Evolutionary conservation across 176 grass and related monocot species (phyloP), one percentile per base, ranked within the genome.

Genomic region (Oryza meyeriana): DNA sequence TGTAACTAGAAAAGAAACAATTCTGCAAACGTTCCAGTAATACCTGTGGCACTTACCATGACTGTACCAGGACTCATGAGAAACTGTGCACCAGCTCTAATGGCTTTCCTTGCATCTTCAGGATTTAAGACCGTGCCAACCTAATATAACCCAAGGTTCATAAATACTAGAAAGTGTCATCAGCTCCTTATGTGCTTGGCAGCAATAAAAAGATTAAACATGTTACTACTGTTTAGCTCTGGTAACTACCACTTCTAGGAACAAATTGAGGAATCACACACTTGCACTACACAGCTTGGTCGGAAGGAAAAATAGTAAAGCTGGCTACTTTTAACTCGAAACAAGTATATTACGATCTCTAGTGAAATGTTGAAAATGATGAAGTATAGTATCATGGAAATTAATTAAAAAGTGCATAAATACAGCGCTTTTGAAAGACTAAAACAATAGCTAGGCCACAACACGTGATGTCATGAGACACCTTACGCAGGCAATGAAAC

Each of bases 21-120:
- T 80, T 57, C 9, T 3, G 0, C n/a, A 58, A 24, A 58, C 10
- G 52, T 24, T 58, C 52, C 13, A 74, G 11, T 39, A 78, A 66
- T 66, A 67, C 4, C 42, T 61, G 48, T 47, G 27, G 4, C 7
- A 61, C 78, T 36, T 83, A 94, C 94, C 85, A 83, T 78, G 81
- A 92, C 85, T 24, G 90, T 94, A 31, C 90, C 88, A 87, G 94
- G 94, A 82, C 92, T 94, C 94, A 89, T 92, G 48, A 97, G 88
- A 91, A 97, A 97, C 32, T 92, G 91, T 35, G 90, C 94, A 64
- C 94, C 92, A 55, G 88, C 92, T 70, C 48, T 41, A 47, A 84
- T 81, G 4, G 90, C 92, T 87, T 92, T 89, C 83, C 78, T 94
- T 80, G 94, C 94, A 91, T 97, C 92, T 59, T 87, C 78, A 41